These are phyloP conservation scores for Keithomyces neogunnii DNA, from an alignment of 2,329 filamentous ascomycete genomes.

Conservation along the genomic window DNA sequence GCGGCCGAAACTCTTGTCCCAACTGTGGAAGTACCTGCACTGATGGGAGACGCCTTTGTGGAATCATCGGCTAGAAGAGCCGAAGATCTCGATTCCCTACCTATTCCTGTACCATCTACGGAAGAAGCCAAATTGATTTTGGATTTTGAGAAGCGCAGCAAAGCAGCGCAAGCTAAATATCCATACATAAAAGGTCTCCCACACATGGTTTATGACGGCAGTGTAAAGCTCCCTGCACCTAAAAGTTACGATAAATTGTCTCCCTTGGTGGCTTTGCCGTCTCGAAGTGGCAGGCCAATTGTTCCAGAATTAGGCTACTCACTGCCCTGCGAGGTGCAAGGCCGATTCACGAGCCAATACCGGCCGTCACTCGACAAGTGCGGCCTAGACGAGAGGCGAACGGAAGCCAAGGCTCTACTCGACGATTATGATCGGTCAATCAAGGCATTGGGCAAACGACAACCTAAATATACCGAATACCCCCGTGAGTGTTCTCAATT, in stretches of 20 bases:
- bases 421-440: constrained; percentile 34
- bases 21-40: constrained; percentile 16
- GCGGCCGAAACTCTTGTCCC: constrained; percentile 15
- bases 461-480: constrained; percentile 39
- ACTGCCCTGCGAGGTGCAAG: constrained; percentile 36
- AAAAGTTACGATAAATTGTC: constrained; percentile 38
- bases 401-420: constrained; percentile 29
- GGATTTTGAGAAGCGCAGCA: constrained; percentile 29
- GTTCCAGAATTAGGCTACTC: constrained; percentile 29
- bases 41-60: constrained; percentile 18
- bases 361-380: constrained; percentile 28
- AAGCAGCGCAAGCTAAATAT: constrained; percentile 27
- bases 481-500: constrained; percentile 22
- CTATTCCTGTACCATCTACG: constrained; percentile 20
- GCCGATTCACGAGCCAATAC: constrained; percentile 31
- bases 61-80: constrained; percentile 21
- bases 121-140: constrained; percentile 28
- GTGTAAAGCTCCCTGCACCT: constrained; percentile 32
- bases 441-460: constrained; percentile 31
- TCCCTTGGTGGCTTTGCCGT: constrained; percentile 32
- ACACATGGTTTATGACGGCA: constrained; percentile 27
- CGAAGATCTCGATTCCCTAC: constrained; percentile 26
- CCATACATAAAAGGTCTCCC: constrained; percentile 31
- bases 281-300: constrained; percentile 28
- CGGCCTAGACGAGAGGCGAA: constrained; percentile 32